phyloP scores from a whole-genome alignment of 495 filamentous ascomycete species.

The Penicillium fimorum region DNA sequence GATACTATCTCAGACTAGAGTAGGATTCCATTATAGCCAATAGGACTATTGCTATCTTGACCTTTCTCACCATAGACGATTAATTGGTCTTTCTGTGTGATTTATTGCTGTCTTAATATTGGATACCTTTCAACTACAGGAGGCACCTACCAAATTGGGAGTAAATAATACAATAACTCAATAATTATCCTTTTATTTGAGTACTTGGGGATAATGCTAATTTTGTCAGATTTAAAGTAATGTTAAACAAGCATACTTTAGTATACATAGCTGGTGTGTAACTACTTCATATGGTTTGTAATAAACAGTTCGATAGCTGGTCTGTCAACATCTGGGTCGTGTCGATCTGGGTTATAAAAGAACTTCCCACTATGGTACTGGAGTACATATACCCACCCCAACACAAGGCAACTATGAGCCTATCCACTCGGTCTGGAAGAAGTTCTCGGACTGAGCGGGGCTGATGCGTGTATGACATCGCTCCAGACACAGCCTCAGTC shows the following conservation, averaged over 20 bases:
- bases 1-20: not conserved
- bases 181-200: not conserved
- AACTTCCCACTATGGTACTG: not conserved
- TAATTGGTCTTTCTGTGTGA: not conserved
- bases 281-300: not conserved
- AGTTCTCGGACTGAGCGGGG: not conserved
- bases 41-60: constrained; percentile 5
- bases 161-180: not conserved
- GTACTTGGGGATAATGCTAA: not conserved
- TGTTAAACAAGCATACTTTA: not conserved
- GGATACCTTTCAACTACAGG: not conserved
- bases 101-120: not conserved
- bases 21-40: not conserved
- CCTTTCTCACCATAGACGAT: not conserved
- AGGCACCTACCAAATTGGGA: not conserved
- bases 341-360: not conserved
- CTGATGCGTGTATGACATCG: not conserved
- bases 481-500: not conserved
- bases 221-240: not conserved
- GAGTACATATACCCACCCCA: not conserved
- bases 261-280: not conserved
- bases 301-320: not conserved
- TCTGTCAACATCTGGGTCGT: not conserved
- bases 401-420: not conserved
- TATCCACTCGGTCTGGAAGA: not conserved